phyloP scores from a whole-genome alignment of 1,284 basidiomycete species.

The Cryptococcus sp. region DNA sequence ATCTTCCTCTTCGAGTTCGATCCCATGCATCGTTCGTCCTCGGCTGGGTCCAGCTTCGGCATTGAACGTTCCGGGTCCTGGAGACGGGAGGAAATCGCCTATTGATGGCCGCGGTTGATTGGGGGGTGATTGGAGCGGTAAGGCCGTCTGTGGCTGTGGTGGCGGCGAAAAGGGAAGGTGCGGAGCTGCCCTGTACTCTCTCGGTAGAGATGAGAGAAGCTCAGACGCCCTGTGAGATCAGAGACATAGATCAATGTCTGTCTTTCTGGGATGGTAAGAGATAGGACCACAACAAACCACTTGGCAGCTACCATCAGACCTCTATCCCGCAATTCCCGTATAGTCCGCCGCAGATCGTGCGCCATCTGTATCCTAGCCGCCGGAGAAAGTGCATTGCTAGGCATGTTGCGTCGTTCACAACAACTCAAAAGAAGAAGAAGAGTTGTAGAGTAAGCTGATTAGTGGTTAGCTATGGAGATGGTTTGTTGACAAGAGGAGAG shows the following conservation, averaged over 20 bases:
- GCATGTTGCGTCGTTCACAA: constrained; percentile 9
- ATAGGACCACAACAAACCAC: constrained; percentile 36
- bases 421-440: background rate
- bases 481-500: too few species aligned
- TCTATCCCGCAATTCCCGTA: constrained; percentile 49
- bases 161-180: constrained; percentile 49
- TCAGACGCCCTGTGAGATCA: constrained; percentile 47
- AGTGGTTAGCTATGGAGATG: too few species aligned
- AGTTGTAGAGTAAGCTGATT: background rate
- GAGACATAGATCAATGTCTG: too few species aligned
- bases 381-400: constrained; percentile 12
- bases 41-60: constrained; percentile 37
- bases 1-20: constrained; percentile 63
- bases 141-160: constrained; percentile 23
- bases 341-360: constrained; percentile 45
- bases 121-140: constrained; percentile 22
- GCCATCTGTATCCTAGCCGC: constrained; percentile 43
- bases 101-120: constrained; percentile 31
- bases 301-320: constrained; percentile 52
- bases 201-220: constrained; percentile 48
- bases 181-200: constrained; percentile 37
- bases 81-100: constrained; percentile 43
- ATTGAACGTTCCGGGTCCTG: constrained; percentile 31
- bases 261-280: too few species aligned
- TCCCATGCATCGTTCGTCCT: constrained; percentile 33